Conservation (phyloP, 1,139 yeast genomes). For the Waltiozyma sp. region DNA sequence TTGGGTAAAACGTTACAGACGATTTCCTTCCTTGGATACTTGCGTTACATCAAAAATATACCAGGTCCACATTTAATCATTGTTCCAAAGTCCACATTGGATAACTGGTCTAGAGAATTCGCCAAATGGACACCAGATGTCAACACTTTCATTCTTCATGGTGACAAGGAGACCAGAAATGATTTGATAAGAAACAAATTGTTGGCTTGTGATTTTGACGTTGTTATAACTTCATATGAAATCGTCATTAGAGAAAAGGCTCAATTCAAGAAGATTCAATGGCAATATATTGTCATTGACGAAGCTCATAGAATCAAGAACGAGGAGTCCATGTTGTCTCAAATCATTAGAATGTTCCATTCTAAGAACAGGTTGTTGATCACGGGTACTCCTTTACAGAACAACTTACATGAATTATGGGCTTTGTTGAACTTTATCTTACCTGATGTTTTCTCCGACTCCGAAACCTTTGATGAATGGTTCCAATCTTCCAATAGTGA, state of each 20-base stretch:
- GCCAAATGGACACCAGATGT: conserved; percentile 74
- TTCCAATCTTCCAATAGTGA: conserved; percentile 28
- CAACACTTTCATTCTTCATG: conserved; percentile 54
- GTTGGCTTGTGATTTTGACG: conserved; percentile 59
- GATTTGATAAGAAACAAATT: conserved; percentile 39
- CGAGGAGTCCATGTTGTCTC: conserved; percentile 65
- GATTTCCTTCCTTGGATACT: conserved; percentile 68
- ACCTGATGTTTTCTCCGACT: conserved; percentile 71
- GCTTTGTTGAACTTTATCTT: conserved; percentile 63
- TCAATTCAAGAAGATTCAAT: conserved; percentile 48
- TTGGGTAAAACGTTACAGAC: conserved; percentile 93
- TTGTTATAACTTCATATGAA: conserved; percentile 63
- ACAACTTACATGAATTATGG: conserved; percentile 73
- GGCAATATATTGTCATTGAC: conserved; percentile 70
- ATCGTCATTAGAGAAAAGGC: conserved; percentile 68
- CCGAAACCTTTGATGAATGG: conserved; percentile 69
- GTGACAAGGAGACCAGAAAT: conserved; percentile 58
- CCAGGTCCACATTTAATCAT: conserved; percentile 67
- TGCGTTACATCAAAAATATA: conserved; percentile 47
- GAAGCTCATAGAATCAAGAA: conserved; percentile 79
- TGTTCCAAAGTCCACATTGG: conserved; percentile 71
- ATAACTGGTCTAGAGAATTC: conserved; percentile 73
- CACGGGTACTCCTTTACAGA: conserved; percentile 77
- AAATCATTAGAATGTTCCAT: conserved; percentile 63
- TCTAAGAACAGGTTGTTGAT: conserved; percentile 59